Conservation (phyloP, 2,329 filamentous ascomycete species). For the Chrysosphaeria jannelii region DNA sequence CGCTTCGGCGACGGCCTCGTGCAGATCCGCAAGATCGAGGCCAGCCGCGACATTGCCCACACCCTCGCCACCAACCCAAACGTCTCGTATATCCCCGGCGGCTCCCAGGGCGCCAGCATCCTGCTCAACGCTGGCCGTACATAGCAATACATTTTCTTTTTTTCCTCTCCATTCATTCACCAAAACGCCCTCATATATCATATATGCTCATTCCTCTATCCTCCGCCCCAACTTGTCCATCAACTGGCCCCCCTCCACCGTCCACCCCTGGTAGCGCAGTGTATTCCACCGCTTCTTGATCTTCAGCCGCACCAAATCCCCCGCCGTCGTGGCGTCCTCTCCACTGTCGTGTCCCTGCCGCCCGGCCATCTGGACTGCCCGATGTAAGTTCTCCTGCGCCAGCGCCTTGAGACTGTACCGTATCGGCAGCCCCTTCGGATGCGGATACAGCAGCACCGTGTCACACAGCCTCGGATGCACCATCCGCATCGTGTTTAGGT, state of each 20-base stretch:
- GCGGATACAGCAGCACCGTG: slow-evolving; percentile 32
- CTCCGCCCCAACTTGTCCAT: too few relatives aligned
- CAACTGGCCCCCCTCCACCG: slow-evolving; percentile 11
- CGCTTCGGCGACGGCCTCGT: slow-evolving; percentile 85
- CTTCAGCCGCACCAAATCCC: slow-evolving; percentile 50
- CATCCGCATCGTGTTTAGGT: slow-evolving; percentile 35
- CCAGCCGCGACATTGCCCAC: slow-evolving; percentile 79
- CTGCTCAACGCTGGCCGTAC: slow-evolving; percentile 20
- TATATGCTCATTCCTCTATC: too few relatives aligned
- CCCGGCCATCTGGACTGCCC: slow-evolving; percentile 34
- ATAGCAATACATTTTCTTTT: too few relatives aligned
- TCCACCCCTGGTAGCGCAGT: slow-evolving; percentile 39
- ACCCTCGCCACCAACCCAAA: slow-evolving; percentile 77
- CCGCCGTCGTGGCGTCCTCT: slow-evolving; percentile 72
- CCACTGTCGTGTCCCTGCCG: slow-evolving; percentile 57
- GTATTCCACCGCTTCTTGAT: slow-evolving; percentile 38
- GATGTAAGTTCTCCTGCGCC: slow-evolving; percentile 34
- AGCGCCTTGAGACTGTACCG: slow-evolving; percentile 53
- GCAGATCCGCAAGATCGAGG: slow-evolving; percentile 91
- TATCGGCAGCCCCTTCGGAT: slow-evolving; percentile 43
- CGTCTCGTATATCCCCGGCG: slow-evolving; percentile 73
- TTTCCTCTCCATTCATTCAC: too few relatives aligned
- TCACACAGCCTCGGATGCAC: slow-evolving; percentile 5
- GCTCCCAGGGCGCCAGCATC: slow-evolving; percentile 22
- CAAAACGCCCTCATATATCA: too few relatives aligned